These are phyloP conservation scores for Dichotomopilus funicola DNA, from an alignment of 2,329 filamentous ascomycete genomes.

Conservation along the genomic window DNA sequence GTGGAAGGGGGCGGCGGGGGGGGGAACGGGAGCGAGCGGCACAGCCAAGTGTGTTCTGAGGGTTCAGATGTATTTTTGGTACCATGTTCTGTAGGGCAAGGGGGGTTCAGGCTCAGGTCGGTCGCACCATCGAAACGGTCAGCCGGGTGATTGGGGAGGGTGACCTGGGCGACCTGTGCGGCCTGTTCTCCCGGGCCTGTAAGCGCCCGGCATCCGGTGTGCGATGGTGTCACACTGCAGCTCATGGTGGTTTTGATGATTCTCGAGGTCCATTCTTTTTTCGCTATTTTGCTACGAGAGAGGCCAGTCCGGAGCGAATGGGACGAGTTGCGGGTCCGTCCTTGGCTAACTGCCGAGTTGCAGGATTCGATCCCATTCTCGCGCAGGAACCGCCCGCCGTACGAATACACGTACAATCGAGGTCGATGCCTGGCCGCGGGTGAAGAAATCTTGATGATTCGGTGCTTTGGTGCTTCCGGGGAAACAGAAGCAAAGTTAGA, in stretches of 20 bases:
- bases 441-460: no score
- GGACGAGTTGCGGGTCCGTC: no score
- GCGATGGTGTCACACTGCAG: background rate
- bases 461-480: no score
- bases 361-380: no score
- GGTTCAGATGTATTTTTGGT: conserved; percentile 2
- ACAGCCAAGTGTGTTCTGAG: background rate
- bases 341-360: no score
- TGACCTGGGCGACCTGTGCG: background rate
- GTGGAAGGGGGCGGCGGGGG: background rate
- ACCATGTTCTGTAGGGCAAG: background rate
- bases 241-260: background rate
- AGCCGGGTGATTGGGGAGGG: background rate
- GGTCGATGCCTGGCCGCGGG: no score
- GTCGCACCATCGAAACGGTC: background rate
- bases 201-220: conserved; percentile 6
- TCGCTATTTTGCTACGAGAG: no score
- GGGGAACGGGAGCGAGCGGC: conserved; percentile 4
- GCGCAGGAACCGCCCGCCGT: no score
- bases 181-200: conserved; percentile 1
- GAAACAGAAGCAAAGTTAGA: no score
- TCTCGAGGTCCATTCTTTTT: background rate
- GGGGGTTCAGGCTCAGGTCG: background rate
- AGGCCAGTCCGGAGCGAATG: no score
- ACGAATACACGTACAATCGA: no score